Base-by-base conservation (phyloP, 1,139 yeast species). In the Petasospora rhodanensis region DNA sequence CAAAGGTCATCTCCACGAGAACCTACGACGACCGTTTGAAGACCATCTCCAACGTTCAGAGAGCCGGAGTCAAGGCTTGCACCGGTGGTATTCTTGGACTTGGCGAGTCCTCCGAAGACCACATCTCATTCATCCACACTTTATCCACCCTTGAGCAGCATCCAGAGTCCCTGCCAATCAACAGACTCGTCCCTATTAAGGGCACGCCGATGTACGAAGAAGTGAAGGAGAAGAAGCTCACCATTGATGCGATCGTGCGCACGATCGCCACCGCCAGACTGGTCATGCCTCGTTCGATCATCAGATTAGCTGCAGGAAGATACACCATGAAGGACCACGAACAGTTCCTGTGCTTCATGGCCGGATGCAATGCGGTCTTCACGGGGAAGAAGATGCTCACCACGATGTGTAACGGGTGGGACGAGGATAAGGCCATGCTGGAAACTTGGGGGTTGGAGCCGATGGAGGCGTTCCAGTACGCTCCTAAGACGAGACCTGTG, bases 401-500 rank as follows among this genome's bases (percentile, higher is more conserved):
- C 3, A 82, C 93, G 4, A 76, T 79, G 79, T 82, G 93, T 54
- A 79, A 76, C 43, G 89, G 87, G 4, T 82, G 91, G 91, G 86
- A 81, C 31, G 91, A 81, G 52, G 93, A 82, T 54, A 79, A 70
- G 43, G 68, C 59, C 8, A 75, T 82, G 85, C 61, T 82, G 24
- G 55, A 58, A 4, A 73, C 70, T 47, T 82, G 91, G 91, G 93
- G 93, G 0, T 56, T 80, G 47, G 63, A 57, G 43, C 86, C 87
- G 23, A 76, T 81, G 84, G 65, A 73, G 54, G 69, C 79, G 41
- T 73, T 73, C 42, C 50, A 47, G 6, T 44, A 48, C 29, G 14
- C 36, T 15, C 36, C 36, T 9, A 21, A 24, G 19, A 14, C 24
- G 17, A 18, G n/a, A n/a, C n/a, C n/a, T n/a, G n/a, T n/a, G n/a